Base-by-base conservation (phyloP, 2,329 filamentous ascomycete species). In the Drechmeria coniospora region DNA sequence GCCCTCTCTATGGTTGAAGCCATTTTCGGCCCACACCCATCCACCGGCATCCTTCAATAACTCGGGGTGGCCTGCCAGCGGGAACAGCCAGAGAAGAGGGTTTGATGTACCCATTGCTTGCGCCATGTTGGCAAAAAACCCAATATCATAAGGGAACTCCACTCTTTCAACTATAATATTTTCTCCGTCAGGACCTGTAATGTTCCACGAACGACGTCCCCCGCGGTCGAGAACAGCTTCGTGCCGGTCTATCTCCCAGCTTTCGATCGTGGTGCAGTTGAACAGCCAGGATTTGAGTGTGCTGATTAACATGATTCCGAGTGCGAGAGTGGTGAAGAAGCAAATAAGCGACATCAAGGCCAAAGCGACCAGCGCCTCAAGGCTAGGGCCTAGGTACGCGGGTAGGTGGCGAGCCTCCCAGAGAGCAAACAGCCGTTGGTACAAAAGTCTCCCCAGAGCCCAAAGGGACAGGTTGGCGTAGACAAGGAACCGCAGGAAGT, bases 61-160 rank as follows among this genome's bases (percentile, higher is more conserved):
- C 6, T 27, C 37, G 2, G 65, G 70, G 12, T 51, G 57, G 19
- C 61, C 59, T 2, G 73, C 63, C 22, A 84, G 61, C 0, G 81
- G 81, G 38, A 70, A 67, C 31, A 82, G 54, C 81, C 81, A 90
- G 6, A 63, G 46, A 0, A 83, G 37, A 0, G 68, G 41, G 44
- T 81, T 83, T 6, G 46, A 38, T 1, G 69, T 74, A 4, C 79
- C 79, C 77, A 90, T 86, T 11, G 74, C 77, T 44, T 81, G 74
- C 11, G 65, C 63, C 45, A 87, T 62, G 48, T 92, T 92, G 20
- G 56, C 48, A 55, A 71, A 83, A 40, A 90, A 59, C 27, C 79
- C 79, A 24, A 87, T 54, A 43, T 92, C 81, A 51, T 84, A 90
- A 0, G 81, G 82, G 40, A 83, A 90, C 49, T 87, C 79, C 41